phyloP scores from a whole-genome alignment of 2,329 filamentous ascomycete genomes.

The Sphaerulina vaccinii region DNA sequence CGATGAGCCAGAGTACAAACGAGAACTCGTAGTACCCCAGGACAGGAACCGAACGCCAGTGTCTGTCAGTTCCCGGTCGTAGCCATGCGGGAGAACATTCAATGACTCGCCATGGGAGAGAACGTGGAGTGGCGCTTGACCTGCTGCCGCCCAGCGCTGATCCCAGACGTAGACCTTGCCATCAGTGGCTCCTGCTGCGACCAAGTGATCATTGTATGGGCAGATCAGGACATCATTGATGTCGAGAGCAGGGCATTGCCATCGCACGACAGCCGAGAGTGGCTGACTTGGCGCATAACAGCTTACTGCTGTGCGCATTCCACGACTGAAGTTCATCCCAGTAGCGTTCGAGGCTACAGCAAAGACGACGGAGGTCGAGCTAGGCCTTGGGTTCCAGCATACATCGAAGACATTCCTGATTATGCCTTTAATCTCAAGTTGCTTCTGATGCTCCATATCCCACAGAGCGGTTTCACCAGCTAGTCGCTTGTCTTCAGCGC shows the following conservation, averaged over 20 bases:
- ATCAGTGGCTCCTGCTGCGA: conserved; percentile 61
- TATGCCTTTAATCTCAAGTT: conserved; percentile 46
- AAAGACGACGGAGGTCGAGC: conserved; percentile 44
- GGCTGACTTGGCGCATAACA: conserved; percentile 49
- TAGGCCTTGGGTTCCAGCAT: conserved; percentile 54
- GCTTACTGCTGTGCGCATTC: conserved; percentile 52
- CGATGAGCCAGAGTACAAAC: conserved; percentile 60
- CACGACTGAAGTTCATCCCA: conserved; percentile 38
- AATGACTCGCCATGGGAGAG: conserved; percentile 54
- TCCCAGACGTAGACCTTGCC: conserved; percentile 63
- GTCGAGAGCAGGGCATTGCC: conserved; percentile 59
- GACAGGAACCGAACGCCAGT: conserved; percentile 58
- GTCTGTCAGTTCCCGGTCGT: conserved; percentile 52
- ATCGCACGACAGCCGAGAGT: conserved; percentile 42
- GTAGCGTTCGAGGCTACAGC: conserved; percentile 52
- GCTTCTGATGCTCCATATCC: conserved; percentile 46
- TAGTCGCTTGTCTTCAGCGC: conserved; percentile 37
- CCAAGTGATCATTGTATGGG: conserved; percentile 49
- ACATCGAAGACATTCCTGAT: conserved; percentile 59
- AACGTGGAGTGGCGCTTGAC: conserved; percentile 47
- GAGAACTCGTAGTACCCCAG: conserved; percentile 54
- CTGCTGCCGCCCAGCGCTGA: conserved; percentile 42
- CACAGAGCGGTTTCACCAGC: conserved; percentile 57
- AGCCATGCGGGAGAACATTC: conserved; percentile 47
- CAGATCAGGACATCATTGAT: conserved; percentile 58